Percentiles rank a stretch among this genome's conserved stretches.
Evolutionary conservation across 2,329 filamentous ascomycete species (phyloP).

Genomic region (Dendryphion nanum): DNA sequence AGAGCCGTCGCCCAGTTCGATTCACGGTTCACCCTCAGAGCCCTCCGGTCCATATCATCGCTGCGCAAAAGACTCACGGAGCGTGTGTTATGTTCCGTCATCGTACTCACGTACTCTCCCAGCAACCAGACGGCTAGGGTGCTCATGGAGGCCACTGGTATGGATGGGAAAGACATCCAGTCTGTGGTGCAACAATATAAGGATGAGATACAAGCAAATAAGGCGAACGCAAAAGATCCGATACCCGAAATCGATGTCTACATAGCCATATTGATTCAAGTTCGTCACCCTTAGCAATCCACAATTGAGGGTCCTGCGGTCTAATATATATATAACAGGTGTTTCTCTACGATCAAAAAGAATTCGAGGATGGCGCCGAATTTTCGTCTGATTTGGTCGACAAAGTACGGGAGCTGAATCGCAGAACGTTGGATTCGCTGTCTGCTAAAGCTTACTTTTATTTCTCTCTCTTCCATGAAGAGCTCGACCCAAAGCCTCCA

Average conservation of each 20-base stretch:
- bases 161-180: conserved; percentile 63
- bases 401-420: conserved; percentile 84
- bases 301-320: neutral
- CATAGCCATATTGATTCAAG: conserved; percentile 68
- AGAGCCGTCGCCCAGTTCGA: conserved; percentile 92
- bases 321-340: conserved; percentile 60
- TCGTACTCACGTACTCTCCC: conserved; percentile 74
- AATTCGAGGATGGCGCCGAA: conserved; percentile 73
- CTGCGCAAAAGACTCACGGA: conserved; percentile 87
- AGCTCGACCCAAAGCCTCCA: conserved; percentile 80
- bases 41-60: conserved; percentile 90
- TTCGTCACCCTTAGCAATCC: conserved; percentile 15
- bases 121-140: conserved; percentile 67
- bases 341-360: conserved; percentile 80
- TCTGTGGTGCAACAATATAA: conserved; percentile 52
- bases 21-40: conserved; percentile 89
- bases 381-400: conserved; percentile 84
- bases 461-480: conserved; percentile 92
- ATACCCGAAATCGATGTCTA: conserved; percentile 88
- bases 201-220: conserved; percentile 64
- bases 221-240: conserved; percentile 67
- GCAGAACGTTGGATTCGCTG: conserved; percentile 88
- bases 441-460: conserved; percentile 98
- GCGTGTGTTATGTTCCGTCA: conserved; percentile 76
- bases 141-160: conserved; percentile 68